Base-by-base conservation (phyloP, 2,329 filamentous ascomycete species). In the Talaromyces sp. region DNA sequence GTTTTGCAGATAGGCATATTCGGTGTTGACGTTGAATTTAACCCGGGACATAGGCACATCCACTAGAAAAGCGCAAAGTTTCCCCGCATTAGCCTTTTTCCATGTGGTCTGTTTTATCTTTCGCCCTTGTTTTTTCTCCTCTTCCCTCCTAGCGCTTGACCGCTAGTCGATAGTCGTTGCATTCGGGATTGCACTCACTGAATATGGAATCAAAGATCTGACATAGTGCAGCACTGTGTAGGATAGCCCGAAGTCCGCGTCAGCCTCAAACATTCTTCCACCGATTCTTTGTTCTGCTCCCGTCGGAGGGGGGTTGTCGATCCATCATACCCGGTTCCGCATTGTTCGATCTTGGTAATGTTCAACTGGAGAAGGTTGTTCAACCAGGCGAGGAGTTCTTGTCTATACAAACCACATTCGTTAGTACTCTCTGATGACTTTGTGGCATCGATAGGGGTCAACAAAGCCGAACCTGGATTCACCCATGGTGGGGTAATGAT, bases 171-270 rank as follows among this genome's bases (percentile, higher is more conserved):
- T 10, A 47, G 29, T 43, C 9, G 40, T 50, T 33, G 19, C 37
- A 40, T 16, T 33, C 44, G 40, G 32, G 42, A 37, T 10, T 29
- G 16, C 45, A 74, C 81, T 72, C 73, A 86, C 83, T 86, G 81
- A 91, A 97, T 80, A 99, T 97, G 75, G 91, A 96, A 80, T 99
- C 94, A 75, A 96, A 97, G 68, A 99, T 86, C 78, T 99, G 94
- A 80, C 94, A 99, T 57, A 96, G 84, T 43, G 93, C 93, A 65
- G 94, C 93, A 73, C 93, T 97, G 65, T 57, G 57, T 42, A 55
- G 56, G 36, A 54, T 51, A 42, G 32, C 27, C 45, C 30, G 42
- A 49, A 17, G 14, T 51, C 51, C 39, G 39, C 47, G 44, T 61
- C 44, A 57, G 55, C 54, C 41, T 17, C 30, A 37, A 14, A 41